phyloP scores from a whole-genome alignment of 805 yeast species.

The Ogataea salicorniae region DNA sequence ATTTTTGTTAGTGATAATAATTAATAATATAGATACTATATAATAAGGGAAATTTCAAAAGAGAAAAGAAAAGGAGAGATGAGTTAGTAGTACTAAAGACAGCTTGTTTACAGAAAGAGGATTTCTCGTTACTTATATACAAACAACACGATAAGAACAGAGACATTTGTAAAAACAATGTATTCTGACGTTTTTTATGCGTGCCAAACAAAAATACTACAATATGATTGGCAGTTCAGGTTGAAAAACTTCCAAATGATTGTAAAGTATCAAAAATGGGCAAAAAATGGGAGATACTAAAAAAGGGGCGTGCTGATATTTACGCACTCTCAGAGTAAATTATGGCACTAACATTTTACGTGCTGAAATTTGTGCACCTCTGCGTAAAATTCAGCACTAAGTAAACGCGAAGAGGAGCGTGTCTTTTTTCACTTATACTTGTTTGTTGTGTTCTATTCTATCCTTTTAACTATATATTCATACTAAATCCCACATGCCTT shows the following conservation, averaged over 20 bases:
- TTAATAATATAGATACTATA: slow-evolving; percentile 3
- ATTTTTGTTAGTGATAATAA: slow-evolving; percentile 19
- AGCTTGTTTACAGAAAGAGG: neutral
- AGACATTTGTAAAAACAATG: no score
- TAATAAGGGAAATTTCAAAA: slow-evolving; percentile 1
- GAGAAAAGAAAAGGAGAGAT: neutral
- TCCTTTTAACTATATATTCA: neutral
- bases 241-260: no score
- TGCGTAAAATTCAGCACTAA: neutral
- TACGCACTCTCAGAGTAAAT: neutral
- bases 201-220: no score
- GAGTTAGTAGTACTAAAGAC: neutral
- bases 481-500: neutral
- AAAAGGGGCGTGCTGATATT: neutral
- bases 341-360: neutral
- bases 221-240: no score
- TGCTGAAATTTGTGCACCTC: neutral
- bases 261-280: no score
- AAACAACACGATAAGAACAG: neutral
- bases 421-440: neutral
- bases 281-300: neutral
- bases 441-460: neutral
- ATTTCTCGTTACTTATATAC: neutral
- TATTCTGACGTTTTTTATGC: no score
- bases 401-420: neutral